phyloP scores from a whole-genome alignment of 139 green algal genomes.

The Ettlia oleoabundans region DNA sequence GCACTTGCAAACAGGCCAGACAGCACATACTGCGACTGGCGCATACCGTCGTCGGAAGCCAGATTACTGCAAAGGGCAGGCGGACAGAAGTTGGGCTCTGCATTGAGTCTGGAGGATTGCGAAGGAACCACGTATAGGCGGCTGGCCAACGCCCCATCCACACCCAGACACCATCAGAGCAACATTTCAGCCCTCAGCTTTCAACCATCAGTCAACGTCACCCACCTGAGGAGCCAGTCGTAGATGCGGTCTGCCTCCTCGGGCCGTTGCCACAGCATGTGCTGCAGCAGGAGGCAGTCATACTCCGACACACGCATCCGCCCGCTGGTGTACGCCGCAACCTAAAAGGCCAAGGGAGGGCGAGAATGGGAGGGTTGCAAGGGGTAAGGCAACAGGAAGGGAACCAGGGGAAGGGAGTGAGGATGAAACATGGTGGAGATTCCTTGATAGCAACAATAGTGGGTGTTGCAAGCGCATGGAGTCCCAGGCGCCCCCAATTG shows the following conservation, averaged over 20 bases:
- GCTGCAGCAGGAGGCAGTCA: slow-evolving; percentile 78
- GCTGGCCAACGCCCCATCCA: too few relatives aligned
- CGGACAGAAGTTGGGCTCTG: too few relatives aligned
- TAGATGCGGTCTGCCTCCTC: slow-evolving; percentile 64
- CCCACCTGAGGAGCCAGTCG: slow-evolving; percentile 33
- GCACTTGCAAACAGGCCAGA: slow-evolving; percentile 61
- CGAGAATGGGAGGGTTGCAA: too few relatives aligned
- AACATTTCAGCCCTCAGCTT: neutral
- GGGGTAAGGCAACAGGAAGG: too few relatives aligned
- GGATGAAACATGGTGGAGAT: too few relatives aligned
- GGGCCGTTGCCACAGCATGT: slow-evolving; percentile 73
- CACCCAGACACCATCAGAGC: neutral
- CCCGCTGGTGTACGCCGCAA: slow-evolving; percentile 62
- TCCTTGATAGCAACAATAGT: too few relatives aligned
- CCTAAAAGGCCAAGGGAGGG: neutral
- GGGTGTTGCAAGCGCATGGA: too few relatives aligned
- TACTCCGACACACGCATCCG: slow-evolving; percentile 56
- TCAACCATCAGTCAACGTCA: neutral
- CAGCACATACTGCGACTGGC: slow-evolving; percentile 70
- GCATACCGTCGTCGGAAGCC: slow-evolving; percentile 69
- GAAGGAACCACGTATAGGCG: neutral
- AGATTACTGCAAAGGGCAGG: slow-evolving; percentile 17
- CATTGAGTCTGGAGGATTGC: neutral
- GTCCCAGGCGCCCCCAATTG: too few relatives aligned
- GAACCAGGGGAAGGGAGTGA: too few relatives aligned